Evolutionary conservation across 2,329 filamentous ascomycete species (phyloP).

Genomic region (Sarocladiaceae sp.): DNA sequence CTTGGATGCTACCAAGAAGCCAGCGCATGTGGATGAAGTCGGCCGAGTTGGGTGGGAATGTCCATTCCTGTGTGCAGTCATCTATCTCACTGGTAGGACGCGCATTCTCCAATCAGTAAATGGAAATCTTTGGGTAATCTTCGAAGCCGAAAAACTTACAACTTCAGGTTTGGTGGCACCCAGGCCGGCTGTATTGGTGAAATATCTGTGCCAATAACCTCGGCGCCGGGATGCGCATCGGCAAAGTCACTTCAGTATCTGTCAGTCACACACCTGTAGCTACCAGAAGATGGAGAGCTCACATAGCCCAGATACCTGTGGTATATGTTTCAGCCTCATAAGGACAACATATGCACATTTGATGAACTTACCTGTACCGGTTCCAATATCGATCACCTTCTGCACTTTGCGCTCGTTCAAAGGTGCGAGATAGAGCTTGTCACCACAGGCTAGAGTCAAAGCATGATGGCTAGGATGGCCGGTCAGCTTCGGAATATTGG

Average conservation of each 20-base stretch:
- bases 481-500: background rate
- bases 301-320: conserved; percentile 1
- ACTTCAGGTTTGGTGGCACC: conserved; percentile 22
- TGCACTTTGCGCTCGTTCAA: conserved; percentile 9
- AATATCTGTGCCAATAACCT: conserved; percentile 50
- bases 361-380: conserved; percentile 28
- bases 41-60: conserved; percentile 41
- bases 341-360: background rate
- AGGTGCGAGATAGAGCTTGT: conserved; percentile 14
- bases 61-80: conserved; percentile 51
- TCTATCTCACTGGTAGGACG: conserved; percentile 44
- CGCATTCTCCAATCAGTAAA: background rate
- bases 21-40: conserved; percentile 57
- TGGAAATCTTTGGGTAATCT: background rate
- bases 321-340: background rate
- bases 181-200: conserved; percentile 53
- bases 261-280: background rate
- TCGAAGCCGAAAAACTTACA: conserved; percentile 37
- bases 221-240: conserved; percentile 36
- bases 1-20: conserved; percentile 47
- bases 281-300: background rate
- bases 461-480: conserved; percentile 18
- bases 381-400: conserved; percentile 42
- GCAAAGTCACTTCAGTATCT: conserved; percentile 39
- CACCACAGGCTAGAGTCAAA: conserved; percentile 18